A percentile compares a stretch with the other conserved stretches of the same genome.
These are phyloP conservation scores for Pleurozium schreberi DNA, from an alignment of 225 moss, liverwort and hornwort genomes.

Conservation along the genomic window DNA sequence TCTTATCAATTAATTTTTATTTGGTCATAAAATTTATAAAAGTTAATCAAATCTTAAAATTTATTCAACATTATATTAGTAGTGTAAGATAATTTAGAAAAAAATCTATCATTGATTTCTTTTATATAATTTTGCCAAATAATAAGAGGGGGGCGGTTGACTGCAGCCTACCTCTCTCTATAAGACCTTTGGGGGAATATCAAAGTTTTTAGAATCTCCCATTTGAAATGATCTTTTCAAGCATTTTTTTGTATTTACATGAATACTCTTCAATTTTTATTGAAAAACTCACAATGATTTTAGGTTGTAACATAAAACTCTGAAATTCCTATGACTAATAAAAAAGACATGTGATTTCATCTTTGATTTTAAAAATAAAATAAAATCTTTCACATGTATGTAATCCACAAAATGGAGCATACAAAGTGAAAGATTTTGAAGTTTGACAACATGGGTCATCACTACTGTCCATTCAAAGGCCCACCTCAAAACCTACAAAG, in stretches of 20 bases:
- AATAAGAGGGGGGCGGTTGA: too few species aligned
- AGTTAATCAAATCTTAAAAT: neutral
- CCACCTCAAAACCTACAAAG: neutral
- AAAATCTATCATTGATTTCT: neutral
- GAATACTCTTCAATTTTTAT: neutral
- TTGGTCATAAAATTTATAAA: neutral
- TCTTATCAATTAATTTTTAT: neutral
- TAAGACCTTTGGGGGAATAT: fast-evolving
- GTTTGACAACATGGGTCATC: neutral
- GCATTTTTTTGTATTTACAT: neutral
- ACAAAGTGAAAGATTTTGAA: neutral
- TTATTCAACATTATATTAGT: neutral
- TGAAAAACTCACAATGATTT: neutral
- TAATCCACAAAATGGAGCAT: neutral
- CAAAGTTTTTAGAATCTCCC: too few species aligned
- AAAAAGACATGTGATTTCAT: neutral
- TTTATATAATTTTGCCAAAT: neutral
- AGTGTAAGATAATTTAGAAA: too few species aligned
- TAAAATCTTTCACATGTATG: neutral
- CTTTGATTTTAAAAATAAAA: neutral
- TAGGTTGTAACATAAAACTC: neutral
- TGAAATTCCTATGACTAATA: neutral
- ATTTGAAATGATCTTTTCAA: neutral
- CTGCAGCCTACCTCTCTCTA: neutral
- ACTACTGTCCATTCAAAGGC: neutral